Conservation (phyloP, 2,329 filamentous ascomycete species). For the Fusarium penzigii region DNA sequence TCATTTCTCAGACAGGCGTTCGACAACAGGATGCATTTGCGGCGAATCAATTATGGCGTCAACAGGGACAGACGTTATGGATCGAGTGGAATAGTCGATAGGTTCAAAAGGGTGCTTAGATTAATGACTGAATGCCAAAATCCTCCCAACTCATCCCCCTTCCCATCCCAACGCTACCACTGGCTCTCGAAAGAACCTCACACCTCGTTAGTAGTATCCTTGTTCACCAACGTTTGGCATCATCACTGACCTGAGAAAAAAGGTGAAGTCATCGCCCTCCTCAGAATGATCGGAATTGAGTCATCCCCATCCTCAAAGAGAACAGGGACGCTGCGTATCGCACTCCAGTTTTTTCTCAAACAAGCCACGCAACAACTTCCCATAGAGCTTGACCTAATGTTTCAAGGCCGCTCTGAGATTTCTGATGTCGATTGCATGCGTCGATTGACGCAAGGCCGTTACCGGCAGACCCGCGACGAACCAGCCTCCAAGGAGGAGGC, state of each 20-base stretch:
- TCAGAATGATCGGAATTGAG: conserved; percentile 94
- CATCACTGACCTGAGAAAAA: conserved; percentile 34
- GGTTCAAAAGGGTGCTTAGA: conserved; percentile 12
- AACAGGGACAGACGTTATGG: not conserved
- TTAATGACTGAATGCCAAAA: conserved; percentile 24
- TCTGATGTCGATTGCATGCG: conserved; percentile 92
- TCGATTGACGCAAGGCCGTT: conserved; percentile 81
- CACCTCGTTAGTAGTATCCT: conserved; percentile 32
- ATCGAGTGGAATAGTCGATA: not conserved
- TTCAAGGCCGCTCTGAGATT: conserved; percentile 63
- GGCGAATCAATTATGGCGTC: not conserved
- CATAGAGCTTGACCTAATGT: conserved; percentile 61
- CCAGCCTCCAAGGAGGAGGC: not conserved
- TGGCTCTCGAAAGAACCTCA: not conserved
- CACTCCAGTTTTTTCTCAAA: conserved; percentile 72
- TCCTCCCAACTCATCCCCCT: conserved; percentile 11
- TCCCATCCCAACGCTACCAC: not conserved
- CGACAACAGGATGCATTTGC: conserved; percentile 4
- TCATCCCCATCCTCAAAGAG: conserved; percentile 46
- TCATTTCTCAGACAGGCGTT: conserved; percentile 2
- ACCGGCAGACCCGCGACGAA: conserved; percentile 65
- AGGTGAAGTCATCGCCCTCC: conserved; percentile 65
- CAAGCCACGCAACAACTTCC: conserved; percentile 95
- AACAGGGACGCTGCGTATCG: conserved; percentile 79
- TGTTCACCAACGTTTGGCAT: not conserved